Conservation (phyloP, 192 early-diverging fungal genomes). For the Spizellomyces sp. region DNA sequence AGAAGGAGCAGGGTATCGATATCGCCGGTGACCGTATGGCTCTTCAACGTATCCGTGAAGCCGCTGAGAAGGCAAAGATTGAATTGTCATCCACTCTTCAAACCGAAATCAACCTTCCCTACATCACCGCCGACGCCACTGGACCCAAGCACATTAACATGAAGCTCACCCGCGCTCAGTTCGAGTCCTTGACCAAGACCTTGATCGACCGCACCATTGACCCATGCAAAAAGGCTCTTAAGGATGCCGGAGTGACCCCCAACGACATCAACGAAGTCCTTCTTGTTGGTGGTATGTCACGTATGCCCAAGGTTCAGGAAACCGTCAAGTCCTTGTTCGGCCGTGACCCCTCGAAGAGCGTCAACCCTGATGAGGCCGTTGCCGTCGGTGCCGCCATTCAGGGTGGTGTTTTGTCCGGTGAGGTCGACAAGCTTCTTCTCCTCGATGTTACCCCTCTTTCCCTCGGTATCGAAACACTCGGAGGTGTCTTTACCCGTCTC, state of each 20-base stretch:
- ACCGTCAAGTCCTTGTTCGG: slow-evolving; percentile 89
- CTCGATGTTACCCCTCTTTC: slow-evolving; percentile 97
- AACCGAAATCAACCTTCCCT: slow-evolving; percentile 97
- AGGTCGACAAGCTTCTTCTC: slow-evolving; percentile 93
- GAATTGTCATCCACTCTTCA: slow-evolving; percentile 93
- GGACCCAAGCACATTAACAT: slow-evolving; percentile 98
- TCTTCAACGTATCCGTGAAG: slow-evolving; percentile 96
- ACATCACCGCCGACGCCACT: slow-evolving; percentile 85
- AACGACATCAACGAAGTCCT: slow-evolving; percentile 93
- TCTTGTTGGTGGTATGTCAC: slow-evolving; percentile 97
- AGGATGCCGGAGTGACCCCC: slow-evolving; percentile 84
- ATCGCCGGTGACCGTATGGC: slow-evolving; percentile 89
- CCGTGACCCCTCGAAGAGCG: slow-evolving; percentile 88
- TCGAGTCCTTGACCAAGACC: slow-evolving; percentile 78
- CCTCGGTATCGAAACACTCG: slow-evolving; percentile 97
- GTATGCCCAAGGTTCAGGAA: slow-evolving; percentile 95
- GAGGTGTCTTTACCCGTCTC: slow-evolving; percentile 95
- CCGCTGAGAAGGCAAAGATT: slow-evolving; percentile 98
- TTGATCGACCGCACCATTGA: slow-evolving; percentile 86
- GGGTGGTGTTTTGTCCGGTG: slow-evolving; percentile 95
- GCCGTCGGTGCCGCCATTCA: slow-evolving; percentile 98
- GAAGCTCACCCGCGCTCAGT: slow-evolving; percentile 89
- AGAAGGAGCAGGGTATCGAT: slow-evolving; percentile 82
- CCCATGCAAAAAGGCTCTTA: slow-evolving; percentile 95
- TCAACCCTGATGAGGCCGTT: slow-evolving; percentile 99